A percentile compares a stretch with the other conserved stretches of the same genome.
Evolutionary conservation across 345 rosid genomes (phyloP).

Genomic region (Citrus inodora): DNA sequence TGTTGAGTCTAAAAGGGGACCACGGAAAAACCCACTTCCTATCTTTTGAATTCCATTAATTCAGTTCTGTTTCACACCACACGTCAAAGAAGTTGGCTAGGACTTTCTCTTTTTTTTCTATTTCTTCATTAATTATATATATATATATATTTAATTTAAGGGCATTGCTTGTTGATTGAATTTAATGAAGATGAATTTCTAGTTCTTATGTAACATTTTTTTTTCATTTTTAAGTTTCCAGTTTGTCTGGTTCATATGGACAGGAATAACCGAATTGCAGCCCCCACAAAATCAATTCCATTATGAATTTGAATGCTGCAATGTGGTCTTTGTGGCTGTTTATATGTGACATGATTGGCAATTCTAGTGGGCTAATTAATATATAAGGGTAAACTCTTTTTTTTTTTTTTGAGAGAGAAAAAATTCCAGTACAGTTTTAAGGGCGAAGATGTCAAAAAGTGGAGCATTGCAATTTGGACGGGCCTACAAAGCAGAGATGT

Average conservation of each 20-base stretch:
- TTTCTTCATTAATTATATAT: too few relatives aligned
- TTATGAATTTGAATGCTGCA: not conserved
- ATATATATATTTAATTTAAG: too few relatives aligned
- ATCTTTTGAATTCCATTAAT: not conserved
- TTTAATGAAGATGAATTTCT: not conserved
- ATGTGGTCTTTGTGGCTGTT: too few relatives aligned
- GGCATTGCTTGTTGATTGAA: not conserved
- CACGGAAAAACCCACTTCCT: not conserved
- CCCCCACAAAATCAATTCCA: constrained; percentile 8
- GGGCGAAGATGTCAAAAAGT: too few relatives aligned
- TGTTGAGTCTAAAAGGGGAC: not conserved
- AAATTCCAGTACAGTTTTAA: too few relatives aligned
- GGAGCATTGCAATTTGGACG: too few relatives aligned
- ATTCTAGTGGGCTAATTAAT: too few relatives aligned
- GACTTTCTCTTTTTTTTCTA: not conserved
- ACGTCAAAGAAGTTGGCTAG: not conserved
- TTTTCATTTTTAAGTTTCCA: not conserved
- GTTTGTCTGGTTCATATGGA: not conserved
- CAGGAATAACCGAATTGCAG: not conserved
- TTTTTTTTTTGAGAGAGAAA: too few relatives aligned
- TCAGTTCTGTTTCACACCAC: not conserved
- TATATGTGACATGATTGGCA: too few relatives aligned
- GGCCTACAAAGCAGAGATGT: too few relatives aligned
- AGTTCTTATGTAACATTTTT: not conserved
- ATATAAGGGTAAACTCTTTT: too few relatives aligned